A percentile compares a stretch with the other conserved stretches of the same genome.
Conservation (phyloP, 768 basidiomycete genomes). For the Termitomyces sp. region DNA sequence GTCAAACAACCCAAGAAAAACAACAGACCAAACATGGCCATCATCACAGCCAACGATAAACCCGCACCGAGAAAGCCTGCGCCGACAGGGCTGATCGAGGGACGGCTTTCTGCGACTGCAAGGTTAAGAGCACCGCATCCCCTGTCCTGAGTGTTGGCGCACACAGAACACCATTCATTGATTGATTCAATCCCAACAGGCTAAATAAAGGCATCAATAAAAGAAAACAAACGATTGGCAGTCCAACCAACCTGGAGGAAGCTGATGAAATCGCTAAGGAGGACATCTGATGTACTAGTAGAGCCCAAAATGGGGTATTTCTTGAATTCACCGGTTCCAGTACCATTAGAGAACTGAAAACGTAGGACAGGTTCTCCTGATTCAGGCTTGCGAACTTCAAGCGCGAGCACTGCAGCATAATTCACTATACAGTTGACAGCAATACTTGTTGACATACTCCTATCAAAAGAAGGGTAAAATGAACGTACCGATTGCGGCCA, state of each 20-base stretch:
- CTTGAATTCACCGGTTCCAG: slow-evolving; percentile 34
- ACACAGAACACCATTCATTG: slow-evolving; percentile 53
- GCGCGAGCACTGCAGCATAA: slow-evolving; percentile 51
- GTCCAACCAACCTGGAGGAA: slow-evolving; percentile 24
- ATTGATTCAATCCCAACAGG: slow-evolving; percentile 47
- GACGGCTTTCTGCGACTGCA: slow-evolving; percentile 26
- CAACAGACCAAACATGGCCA: slow-evolving; percentile 32
- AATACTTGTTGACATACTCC: not conserved
- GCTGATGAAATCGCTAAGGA: slow-evolving; percentile 46
- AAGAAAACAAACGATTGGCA: not conserved
- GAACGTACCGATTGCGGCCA: slow-evolving; percentile 55
- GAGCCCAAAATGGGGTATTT: slow-evolving; percentile 42
- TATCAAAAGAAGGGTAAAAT: not conserved
- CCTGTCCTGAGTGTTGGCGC: slow-evolving; percentile 50
- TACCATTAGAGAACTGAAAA: slow-evolving; percentile 70
- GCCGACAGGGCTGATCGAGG: slow-evolving; percentile 45
- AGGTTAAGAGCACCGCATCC: slow-evolving; percentile 48
- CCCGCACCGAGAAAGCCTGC: slow-evolving; percentile 70
- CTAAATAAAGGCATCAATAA: slow-evolving; percentile 22
- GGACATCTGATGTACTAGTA: slow-evolving; percentile 36
- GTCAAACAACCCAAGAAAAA: slow-evolving; percentile 35
- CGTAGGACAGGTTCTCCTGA: slow-evolving; percentile 46
- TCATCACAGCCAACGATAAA: slow-evolving; percentile 38
- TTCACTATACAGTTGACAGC: slow-evolving; percentile 37
- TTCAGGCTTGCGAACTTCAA: slow-evolving; percentile 53